Base-by-base conservation (phyloP, 139 green algal genomes). In the Chlamydomonas sp. region DNA sequence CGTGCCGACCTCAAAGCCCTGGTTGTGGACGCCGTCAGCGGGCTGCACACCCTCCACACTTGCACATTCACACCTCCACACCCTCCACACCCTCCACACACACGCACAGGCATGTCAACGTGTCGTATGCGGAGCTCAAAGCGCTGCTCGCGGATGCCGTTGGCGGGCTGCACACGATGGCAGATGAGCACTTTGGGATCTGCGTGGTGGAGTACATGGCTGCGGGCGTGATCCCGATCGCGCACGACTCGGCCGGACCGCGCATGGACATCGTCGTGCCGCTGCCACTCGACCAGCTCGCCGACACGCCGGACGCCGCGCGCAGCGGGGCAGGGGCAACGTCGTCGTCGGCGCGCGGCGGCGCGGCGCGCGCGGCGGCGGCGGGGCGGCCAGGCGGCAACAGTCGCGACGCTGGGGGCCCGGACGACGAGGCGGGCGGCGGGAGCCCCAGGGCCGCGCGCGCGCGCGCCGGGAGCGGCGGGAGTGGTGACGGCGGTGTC, bases 111-210 rank as follows among this genome's bases (percentile, higher is more conserved):
- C 29, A 57, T 16, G 78, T 93, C 29, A 95, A 96, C 71, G 86
- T 85, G 30, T 57, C 83, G 3, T 93, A 83, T 58, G 57, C 28
- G 0, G 83, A 95, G 61, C 78, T 98, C 43, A 65, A 67, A 64
- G 22, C 28, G 63, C 74, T 94, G 72, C 82, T 99, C 60, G 87
- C 81, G 10, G 85, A 80, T 0, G 91, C 94, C 1, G 84, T 92
- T 36, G 90, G 77, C 0, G 95, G 95, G 20, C 78, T 98, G 75
- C 94, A 98, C 85, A 92, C 88, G 16, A 99, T 99, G 95, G 35
- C 77, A 48, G 93, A 98, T 70, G 95, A 99, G 74, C 95, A 99
- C 86, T 99, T 99, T 83, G 95, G 95, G 63, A 99, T 99, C 78
- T 87, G 85, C 69, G 84, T 98, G 10, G 94, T 99, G 26, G 92